These are phyloP conservation scores for Limnanthes douglasii DNA, from an alignment of 345 rosid species.

Conservation along the genomic window DNA sequence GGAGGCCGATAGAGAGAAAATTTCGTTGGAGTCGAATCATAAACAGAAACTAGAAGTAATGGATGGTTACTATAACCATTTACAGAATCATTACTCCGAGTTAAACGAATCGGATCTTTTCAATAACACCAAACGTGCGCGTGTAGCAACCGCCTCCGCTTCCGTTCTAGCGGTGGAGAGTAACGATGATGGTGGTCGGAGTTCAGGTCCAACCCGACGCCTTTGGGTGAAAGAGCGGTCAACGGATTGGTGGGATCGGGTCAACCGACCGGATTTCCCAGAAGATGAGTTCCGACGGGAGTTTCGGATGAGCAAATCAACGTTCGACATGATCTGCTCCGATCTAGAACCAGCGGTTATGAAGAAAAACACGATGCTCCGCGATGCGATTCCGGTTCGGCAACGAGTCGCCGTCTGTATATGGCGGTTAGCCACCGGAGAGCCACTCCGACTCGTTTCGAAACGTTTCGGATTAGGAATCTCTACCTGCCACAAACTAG, in stretches of 20 bases:
- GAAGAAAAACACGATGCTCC: slow-evolving; percentile 81
- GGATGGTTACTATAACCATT: slow-evolving; percentile 19
- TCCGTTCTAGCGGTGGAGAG: slow-evolving; percentile 7
- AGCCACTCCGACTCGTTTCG: slow-evolving; percentile 69
- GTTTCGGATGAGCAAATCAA: slow-evolving; percentile 69
- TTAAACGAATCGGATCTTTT: slow-evolving; percentile 15
- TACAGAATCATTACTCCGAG: slow-evolving; percentile 21
- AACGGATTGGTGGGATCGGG: slow-evolving; percentile 79
- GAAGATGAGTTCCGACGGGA: slow-evolving; percentile 55
- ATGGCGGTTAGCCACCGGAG: slow-evolving; percentile 79
- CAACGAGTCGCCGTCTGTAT: slow-evolving; percentile 85
- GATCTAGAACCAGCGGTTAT: slow-evolving; percentile 54
- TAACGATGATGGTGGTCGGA: slow-evolving; percentile 12
- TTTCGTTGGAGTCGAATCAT: slow-evolving; percentile 30
- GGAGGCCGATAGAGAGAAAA: slow-evolving; percentile 22
- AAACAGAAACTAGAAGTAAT: slow-evolving; percentile 17
- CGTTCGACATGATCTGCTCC: slow-evolving; percentile 57
- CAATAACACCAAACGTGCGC: slow-evolving; percentile 26
- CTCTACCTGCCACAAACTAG: slow-evolving; percentile 79
- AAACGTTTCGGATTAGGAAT: slow-evolving; percentile 76
- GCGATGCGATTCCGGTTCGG: slow-evolving; percentile 83
- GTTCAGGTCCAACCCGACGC: slow-evolving; percentile 28
- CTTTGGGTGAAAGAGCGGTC: slow-evolving; percentile 83
- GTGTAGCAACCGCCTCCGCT: slow-evolving; percentile 5
- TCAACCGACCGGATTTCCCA: slow-evolving; percentile 43